Percentiles rank a stretch among this genome's conserved stretches.
These are phyloP conservation scores for Claviceps digitariae DNA, from an alignment of 2,329 filamentous ascomycete species.

Conservation along the genomic window DNA sequence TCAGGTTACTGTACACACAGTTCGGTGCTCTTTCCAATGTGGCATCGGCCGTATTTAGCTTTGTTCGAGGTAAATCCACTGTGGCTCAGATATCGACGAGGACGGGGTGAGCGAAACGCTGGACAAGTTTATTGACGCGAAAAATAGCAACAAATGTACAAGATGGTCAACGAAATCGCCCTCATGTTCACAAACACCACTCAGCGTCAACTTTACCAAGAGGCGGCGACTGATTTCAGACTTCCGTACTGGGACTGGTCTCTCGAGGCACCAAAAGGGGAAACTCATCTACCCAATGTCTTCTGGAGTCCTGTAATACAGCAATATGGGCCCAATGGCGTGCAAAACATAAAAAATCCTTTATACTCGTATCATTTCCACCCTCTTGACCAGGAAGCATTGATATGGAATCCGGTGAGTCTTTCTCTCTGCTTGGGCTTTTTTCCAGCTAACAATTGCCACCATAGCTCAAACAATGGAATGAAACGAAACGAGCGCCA, in stretches of 20 bases:
- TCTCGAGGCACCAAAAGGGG: constrained; percentile 29
- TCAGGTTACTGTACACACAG: constrained; percentile 67
- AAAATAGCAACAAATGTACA: constrained; percentile 23
- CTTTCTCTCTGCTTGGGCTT: background rate
- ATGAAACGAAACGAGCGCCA: constrained; percentile 45
- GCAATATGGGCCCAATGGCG: constrained; percentile 42
- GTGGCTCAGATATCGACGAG: background rate
- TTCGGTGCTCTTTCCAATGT: constrained; percentile 62
- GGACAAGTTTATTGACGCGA: constrained; percentile 7
- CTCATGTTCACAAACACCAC: constrained; percentile 31
- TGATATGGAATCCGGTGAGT: constrained; percentile 47
- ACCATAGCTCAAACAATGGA: constrained; percentile 43
- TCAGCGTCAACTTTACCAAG: constrained; percentile 34
- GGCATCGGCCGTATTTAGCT: constrained; percentile 71
- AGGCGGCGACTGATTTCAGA: constrained; percentile 36
- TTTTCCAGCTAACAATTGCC: background rate
- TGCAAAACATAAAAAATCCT: constrained; percentile 45
- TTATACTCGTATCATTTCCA: constrained; percentile 47
- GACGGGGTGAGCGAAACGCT: background rate
- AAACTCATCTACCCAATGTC: constrained; percentile 31
- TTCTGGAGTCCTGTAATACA: constrained; percentile 36
- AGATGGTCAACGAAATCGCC: constrained; percentile 29
- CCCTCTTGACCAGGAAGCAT: constrained; percentile 42
- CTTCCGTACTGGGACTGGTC: constrained; percentile 51
- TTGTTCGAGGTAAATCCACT: constrained; percentile 36